phyloP scores from a whole-genome alignment of 305 asterid genomes.

The Fraxinus sp. region DNA sequence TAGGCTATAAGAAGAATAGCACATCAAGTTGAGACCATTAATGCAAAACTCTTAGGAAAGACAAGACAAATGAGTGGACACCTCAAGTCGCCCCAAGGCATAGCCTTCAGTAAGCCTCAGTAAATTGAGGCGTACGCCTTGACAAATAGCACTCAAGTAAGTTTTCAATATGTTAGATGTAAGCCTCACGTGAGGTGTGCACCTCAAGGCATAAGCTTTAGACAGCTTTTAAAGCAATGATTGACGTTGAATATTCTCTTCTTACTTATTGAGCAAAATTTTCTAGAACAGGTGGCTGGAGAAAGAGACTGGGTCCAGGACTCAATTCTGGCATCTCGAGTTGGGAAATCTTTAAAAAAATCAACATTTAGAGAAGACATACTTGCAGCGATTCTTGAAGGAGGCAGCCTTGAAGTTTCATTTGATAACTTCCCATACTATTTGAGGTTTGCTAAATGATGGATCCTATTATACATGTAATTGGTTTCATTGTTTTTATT shows the following conservation, averaged over 20 bases:
- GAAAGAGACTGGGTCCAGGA: constrained; percentile 67
- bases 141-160: background rate
- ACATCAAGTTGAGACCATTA: background rate
- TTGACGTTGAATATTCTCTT: background rate
- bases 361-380: constrained; percentile 63
- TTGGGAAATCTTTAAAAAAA: constrained; percentile 54
- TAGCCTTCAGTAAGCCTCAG: background rate
- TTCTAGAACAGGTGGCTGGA: constrained; percentile 33
- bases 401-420: constrained; percentile 60
- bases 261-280: background rate
- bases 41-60: background rate
- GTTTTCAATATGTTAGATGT: background rate
- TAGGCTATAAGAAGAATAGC: background rate
- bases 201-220: background rate
- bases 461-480: background rate
- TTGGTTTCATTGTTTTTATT: background rate
- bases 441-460: constrained; percentile 53
- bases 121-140: background rate
- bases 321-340: constrained; percentile 43
- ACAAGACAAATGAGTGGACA: background rate
- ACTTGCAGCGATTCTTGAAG: constrained; percentile 57
- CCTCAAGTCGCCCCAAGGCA: background rate
- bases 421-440: constrained; percentile 87
- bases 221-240: background rate
- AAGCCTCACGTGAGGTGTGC: background rate